phyloP scores from a whole-genome alignment of 495 filamentous ascomycete species.

The Parathielavia appendiculata region DNA sequence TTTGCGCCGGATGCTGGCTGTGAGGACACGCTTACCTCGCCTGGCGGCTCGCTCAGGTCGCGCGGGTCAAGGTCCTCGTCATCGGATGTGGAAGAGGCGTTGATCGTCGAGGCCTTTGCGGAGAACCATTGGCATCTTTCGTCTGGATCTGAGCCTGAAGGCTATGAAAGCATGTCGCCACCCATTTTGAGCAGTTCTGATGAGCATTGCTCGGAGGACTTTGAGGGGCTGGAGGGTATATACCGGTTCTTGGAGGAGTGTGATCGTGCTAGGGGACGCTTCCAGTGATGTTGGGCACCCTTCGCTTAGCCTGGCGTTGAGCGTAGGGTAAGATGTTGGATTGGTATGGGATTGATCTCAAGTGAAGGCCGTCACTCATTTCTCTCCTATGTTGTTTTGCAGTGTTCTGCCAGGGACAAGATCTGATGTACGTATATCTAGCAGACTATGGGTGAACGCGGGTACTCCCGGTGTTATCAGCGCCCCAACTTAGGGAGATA shows the following conservation, averaged over 20 bases:
- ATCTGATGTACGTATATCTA: not conserved
- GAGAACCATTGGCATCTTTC: slow-evolving; percentile 45
- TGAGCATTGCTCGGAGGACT: slow-evolving; percentile 50
- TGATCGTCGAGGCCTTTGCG: slow-evolving; percentile 33
- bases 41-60: slow-evolving; percentile 43
- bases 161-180: slow-evolving; percentile 48
- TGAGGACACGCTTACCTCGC: slow-evolving; percentile 44
- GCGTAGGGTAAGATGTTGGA: not conserved
- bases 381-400: slow-evolving; percentile 7
- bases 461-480: not conserved
- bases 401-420: not conserved
- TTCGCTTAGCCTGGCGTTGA: slow-evolving; percentile 1
- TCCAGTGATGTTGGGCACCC: slow-evolving; percentile 7
- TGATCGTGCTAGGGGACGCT: slow-evolving; percentile 52
- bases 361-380: slow-evolving; percentile 9
- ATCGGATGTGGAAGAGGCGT: slow-evolving; percentile 41
- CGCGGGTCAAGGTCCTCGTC: slow-evolving; percentile 40
- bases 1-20: slow-evolving; percentile 60
- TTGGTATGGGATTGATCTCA: not conserved
- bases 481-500: not conserved
- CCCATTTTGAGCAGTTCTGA: slow-evolving; percentile 37
- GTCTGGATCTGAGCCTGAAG: slow-evolving; percentile 35
- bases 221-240: slow-evolving; percentile 80
- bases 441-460: not conserved
- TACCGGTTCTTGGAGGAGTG: slow-evolving; percentile 84